Conservation (phyloP, 306 rosid species). For the Malus fusca region DNA sequence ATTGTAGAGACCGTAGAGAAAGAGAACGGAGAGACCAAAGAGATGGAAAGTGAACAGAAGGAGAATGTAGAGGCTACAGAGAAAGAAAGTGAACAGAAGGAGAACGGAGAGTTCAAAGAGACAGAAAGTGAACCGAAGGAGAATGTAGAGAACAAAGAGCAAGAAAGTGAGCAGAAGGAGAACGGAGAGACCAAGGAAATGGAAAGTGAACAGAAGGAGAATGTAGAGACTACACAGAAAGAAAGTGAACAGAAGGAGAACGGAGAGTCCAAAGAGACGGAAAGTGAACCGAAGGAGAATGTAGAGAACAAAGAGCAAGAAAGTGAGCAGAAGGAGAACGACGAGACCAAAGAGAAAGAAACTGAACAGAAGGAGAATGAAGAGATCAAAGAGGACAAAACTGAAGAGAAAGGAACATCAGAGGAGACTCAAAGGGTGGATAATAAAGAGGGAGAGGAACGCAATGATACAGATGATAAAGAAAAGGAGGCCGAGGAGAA, state of each 20-base stretch:
- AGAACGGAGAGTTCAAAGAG: constrained; percentile 2
- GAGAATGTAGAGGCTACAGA: not conserved
- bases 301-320: constrained; percentile 15
- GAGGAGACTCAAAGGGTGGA: constrained; percentile 15
- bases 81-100: not conserved
- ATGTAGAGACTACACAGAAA: not conserved
- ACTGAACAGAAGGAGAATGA: constrained; percentile 5
- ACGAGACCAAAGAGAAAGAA: constrained; percentile 11
- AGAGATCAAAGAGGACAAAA: constrained; percentile 1
- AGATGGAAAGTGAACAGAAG: constrained; percentile 11
- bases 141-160: constrained; percentile 15
- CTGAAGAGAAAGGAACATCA: not conserved
- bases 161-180: constrained; percentile 14
- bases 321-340: constrained; percentile 15
- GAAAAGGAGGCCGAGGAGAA: constrained; percentile 32
- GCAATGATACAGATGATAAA: constrained; percentile 12
- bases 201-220: constrained; percentile 5
- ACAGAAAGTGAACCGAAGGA: constrained; percentile 2
- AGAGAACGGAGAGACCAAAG: not conserved
- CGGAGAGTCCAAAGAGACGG: not conserved
- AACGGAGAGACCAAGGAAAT: not conserved
- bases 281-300: not conserved
- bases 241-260: not conserved
- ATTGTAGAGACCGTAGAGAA: constrained; percentile 4
- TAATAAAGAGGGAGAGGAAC: constrained; percentile 39